Base-by-base conservation (phyloP, 2,329 filamentous ascomycete species). In the Penicillium sp. region DNA sequence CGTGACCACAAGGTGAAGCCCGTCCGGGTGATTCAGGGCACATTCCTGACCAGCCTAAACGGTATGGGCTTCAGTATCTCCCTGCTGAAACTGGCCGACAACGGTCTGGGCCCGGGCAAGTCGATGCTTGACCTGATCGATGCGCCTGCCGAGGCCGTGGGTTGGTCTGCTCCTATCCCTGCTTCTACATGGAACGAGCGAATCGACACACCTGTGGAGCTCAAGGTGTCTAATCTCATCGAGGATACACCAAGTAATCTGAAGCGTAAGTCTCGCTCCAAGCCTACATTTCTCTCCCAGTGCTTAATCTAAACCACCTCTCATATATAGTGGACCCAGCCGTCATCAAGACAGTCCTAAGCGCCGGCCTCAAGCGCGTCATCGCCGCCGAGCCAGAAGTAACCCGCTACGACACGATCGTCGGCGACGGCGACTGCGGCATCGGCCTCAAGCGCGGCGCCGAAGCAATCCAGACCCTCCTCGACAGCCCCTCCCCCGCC, bases 351-450 rank as follows among this genome's bases (percentile, higher is more conserved):
- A 82, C 79, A 54, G 81, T 80, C 25, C 78, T 89, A 42, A 79
- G 76, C 42, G 77, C 79, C 35, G 88, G 81, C 17, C 79, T 90
- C 6, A 75, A 86, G 42, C 79, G 80, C 56, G 72, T 90, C 35
- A 88, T 90, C 64, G 79, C 75, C 4, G 86, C 85, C 2, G 88
- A 91, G 69, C 83, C 86, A 8, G 82, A 88, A 43, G 80, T 90
- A 56, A 90, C 88, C 11, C 83, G 79, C 56, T 90, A 84, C 70
- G 88, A 90, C 71, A 96, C 91, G 0, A 86, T 95, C 12, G 91
- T 96, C 25, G 92, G 92, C 43, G 92, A 96, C 71, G 92, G 92
- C 49, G 92, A 96, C 76, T 96, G 92, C 70, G 92, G 92, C 10
- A 90, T 92, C 59, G 91, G 91, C 5, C 81, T 96, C 62, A 92